Base-by-base conservation (phyloP, 1,139 yeast genomes). In the Pichia sp. region DNA sequence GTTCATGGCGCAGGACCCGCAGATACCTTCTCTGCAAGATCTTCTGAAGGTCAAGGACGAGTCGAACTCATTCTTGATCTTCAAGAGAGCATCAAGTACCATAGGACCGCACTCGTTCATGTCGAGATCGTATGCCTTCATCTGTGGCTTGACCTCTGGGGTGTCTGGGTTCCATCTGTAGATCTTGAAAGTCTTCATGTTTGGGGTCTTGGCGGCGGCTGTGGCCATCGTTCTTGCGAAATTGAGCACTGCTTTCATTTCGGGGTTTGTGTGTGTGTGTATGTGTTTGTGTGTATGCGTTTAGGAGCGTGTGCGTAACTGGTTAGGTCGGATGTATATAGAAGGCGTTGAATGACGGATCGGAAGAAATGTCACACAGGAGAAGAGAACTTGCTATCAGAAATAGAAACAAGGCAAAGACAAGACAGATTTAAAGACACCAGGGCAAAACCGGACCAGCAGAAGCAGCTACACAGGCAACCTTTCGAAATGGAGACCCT, bases 1-100 rank as follows among this genome's bases (percentile, higher is more conserved):
- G 79, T 93, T 93, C 99, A 93, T 93, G 66, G 99, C 99, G 79
- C 99, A 93, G 5, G 98, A 93, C 51, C 99, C 99, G 77, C 99
- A 93, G 65, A 93, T 95, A 67, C 99, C 99, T 76, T 93, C 99
- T 79, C 99, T 92, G 77, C 99, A 93, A 52, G 98, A 91, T 75
- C 99, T 86, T 79, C 99, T 86, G 75, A 93, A 87, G 4, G 99
- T 93, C 70, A 93, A 81, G 36, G 98, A 88, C 45, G 98, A 75
- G 72, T 93, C 99, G 72, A 90, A 95, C 74, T 93, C 99, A 73
- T 91, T 91, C 76, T 93, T 93, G 74, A 93, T 91, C 75, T 92
- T 93, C 66, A 93, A 74, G 61, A 93, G 75, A 45, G 99, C 99
- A 73, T 93, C 99, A 69, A 93, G 80, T 54, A 95, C 89, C 99